Evolutionary conservation across 1,284 basidiomycete species (phyloP).

Genomic region (Pseudozyma tsukubaensis): DNA sequence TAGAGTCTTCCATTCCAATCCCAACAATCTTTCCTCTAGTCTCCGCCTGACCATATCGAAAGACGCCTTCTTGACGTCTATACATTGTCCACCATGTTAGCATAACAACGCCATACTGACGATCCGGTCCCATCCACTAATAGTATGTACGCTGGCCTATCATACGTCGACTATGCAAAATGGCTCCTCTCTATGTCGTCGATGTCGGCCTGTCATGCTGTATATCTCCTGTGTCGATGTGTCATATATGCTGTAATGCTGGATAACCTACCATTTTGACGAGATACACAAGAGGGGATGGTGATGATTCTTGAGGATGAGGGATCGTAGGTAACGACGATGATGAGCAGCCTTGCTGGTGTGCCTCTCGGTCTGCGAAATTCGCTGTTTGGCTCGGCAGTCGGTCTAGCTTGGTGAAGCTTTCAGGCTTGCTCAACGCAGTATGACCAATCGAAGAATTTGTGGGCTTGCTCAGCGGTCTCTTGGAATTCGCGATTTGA

Average conservation of each 20-base stretch:
- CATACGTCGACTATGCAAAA: background rate
- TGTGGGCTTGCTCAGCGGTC: too few species aligned
- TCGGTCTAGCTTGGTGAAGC: too few species aligned
- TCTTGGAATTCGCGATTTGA: too few species aligned
- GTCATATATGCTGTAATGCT: background rate
- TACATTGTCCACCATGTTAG: too few species aligned
- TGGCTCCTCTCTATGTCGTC: background rate
- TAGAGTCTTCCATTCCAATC: too few species aligned
- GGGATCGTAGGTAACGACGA: conserved; percentile 20
- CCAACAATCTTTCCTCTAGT: too few species aligned
- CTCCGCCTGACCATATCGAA: too few species aligned
- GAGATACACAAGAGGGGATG: conserved; percentile 19
- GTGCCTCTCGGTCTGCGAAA: background rate
- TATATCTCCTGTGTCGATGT: conserved; percentile 1
- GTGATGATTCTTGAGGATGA: conserved; percentile 42
- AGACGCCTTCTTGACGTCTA: too few species aligned
- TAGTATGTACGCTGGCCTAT: background rate
- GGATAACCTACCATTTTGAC: conserved; percentile 48
- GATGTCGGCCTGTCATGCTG: conserved; percentile 3
- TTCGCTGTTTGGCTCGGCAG: background rate
- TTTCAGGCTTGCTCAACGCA: too few species aligned
- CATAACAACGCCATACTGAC: too few species aligned
- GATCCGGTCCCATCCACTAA: too few species aligned
- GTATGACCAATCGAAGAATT: too few species aligned
- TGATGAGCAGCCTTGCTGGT: conserved; percentile 15